Evolutionary conservation across 306 rosid species (phyloP).

Genomic region (Fagus sylvatica): DNA sequence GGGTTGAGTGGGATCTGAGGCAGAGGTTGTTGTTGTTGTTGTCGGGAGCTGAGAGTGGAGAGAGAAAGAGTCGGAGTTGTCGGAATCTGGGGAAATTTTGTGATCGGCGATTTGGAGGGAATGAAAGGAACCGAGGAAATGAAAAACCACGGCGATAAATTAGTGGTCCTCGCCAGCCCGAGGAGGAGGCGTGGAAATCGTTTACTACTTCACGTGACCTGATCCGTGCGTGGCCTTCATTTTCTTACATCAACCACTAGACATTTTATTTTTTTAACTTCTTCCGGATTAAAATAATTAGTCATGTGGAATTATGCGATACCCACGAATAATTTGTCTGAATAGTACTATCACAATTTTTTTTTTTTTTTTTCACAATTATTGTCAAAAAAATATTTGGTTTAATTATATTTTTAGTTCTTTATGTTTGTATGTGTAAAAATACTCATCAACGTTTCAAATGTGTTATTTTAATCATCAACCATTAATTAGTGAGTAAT

Average conservation of each 20-base stretch:
- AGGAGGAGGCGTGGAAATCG: constrained; percentile 26
- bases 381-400: too few species aligned
- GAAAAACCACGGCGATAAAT: constrained; percentile 44
- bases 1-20: background rate
- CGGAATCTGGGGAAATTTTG: constrained; percentile 25
- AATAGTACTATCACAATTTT: too few species aligned
- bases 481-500: too few species aligned
- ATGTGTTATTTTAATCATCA: too few species aligned
- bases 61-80: constrained; percentile 8
- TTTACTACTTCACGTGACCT: constrained; percentile 7
- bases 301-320: too few species aligned
- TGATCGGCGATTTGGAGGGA: constrained; percentile 45
- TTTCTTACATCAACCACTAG: background rate
- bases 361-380: too few species aligned
- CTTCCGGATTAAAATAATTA: too few species aligned
- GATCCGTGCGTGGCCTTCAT: constrained; percentile 3
- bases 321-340: too few species aligned
- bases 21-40: background rate
- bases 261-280: background rate
- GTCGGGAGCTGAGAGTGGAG: background rate
- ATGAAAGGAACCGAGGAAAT: constrained; percentile 49
- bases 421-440: too few species aligned
- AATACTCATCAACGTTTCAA: too few species aligned
- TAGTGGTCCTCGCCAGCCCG: constrained; percentile 30
- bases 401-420: too few species aligned